Conservation (phyloP, 441 rosid species). For the Arabidopsis hybrid region DNA sequence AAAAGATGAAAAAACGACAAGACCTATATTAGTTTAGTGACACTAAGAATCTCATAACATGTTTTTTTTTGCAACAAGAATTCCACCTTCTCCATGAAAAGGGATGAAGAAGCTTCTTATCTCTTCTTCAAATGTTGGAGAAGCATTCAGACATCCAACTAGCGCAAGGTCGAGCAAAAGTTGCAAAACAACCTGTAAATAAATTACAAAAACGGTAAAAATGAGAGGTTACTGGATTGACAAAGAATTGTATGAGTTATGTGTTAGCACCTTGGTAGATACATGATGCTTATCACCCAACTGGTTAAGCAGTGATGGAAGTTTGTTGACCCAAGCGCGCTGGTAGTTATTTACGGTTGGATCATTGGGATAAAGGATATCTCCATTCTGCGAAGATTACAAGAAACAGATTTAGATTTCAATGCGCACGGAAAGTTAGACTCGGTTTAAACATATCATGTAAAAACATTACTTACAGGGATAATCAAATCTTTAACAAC, state of each 20-base stretch:
- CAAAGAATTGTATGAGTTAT: neutral
- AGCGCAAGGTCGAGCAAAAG: conserved; percentile 79
- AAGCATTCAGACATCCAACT: conserved; percentile 52
- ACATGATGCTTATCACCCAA: conserved; percentile 71
- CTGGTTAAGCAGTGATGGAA: conserved; percentile 65
- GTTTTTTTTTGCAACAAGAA: conserved; percentile 8
- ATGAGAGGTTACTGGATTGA: neutral
- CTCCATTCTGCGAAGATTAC: conserved; percentile 54
- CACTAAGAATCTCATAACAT: conserved; percentile 34
- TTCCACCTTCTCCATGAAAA: conserved; percentile 58
- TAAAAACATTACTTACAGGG: conserved; percentile 61
- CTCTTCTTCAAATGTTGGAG: conserved; percentile 62
- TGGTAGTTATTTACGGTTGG: conserved; percentile 57
- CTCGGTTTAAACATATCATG: neutral
- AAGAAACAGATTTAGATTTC: conserved; percentile 27
- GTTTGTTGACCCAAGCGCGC: conserved; percentile 72
- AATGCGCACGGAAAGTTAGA: neutral
- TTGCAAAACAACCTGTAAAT: conserved; percentile 66
- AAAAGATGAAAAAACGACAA: conserved; percentile 18
- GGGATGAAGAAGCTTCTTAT: conserved; percentile 65
- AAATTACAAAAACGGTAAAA: conserved; percentile 26
- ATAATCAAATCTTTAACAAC: conserved; percentile 68
- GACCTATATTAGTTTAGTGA: conserved; percentile 23
- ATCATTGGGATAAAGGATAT: conserved; percentile 48
- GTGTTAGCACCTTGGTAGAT: conserved; percentile 64